phyloP scores from a whole-genome alignment of 2,329 filamentous ascomycete species.

The Fusarium longipes region DNA sequence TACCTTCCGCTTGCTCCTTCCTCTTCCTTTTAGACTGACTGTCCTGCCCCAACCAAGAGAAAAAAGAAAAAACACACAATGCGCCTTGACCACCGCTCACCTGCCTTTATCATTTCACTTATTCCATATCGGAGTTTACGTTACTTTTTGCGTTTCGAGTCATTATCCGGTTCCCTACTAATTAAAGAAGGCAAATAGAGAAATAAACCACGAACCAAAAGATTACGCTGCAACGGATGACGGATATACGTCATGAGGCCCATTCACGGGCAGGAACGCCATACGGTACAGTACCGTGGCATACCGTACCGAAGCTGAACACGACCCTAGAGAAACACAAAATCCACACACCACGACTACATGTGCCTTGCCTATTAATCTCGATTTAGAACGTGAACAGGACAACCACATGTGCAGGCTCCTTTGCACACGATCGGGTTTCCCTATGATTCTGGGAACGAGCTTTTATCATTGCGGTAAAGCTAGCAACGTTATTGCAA shows the following conservation, averaged over 20 bases:
- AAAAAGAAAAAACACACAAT: conserved; percentile 8
- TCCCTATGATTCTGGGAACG: neutral
- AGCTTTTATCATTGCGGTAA: conserved; percentile 6
- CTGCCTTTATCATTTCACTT: neutral
- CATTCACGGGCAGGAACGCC: conserved; percentile 20
- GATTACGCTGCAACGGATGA: neutral
- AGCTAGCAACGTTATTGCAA: conserved; percentile 31
- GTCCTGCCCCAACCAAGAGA: neutral
- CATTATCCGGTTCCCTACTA: neutral
- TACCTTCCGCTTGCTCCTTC: conserved; percentile 11
- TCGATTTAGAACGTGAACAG: conserved; percentile 6
- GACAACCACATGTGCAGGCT: neutral
- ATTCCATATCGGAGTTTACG: neutral
- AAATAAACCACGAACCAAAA: neutral
- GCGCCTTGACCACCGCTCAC: neutral
- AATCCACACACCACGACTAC: conserved; percentile 25
- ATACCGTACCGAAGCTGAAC: conserved; percentile 4
- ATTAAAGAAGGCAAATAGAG: neutral
- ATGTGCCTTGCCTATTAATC: neutral
- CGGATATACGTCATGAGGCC: conserved; percentile 36
- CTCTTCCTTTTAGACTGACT: conserved; percentile 6
- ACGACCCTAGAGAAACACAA: conserved; percentile 33
- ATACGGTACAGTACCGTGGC: neutral
- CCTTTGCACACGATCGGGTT: conserved; percentile 1
- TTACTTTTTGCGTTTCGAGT: neutral